A percentile compares a stretch with the other conserved stretches of the same genome.
Conservation (phyloP, 2,329 filamentous ascomycete species). For the Fusarium subglutinans region DNA sequence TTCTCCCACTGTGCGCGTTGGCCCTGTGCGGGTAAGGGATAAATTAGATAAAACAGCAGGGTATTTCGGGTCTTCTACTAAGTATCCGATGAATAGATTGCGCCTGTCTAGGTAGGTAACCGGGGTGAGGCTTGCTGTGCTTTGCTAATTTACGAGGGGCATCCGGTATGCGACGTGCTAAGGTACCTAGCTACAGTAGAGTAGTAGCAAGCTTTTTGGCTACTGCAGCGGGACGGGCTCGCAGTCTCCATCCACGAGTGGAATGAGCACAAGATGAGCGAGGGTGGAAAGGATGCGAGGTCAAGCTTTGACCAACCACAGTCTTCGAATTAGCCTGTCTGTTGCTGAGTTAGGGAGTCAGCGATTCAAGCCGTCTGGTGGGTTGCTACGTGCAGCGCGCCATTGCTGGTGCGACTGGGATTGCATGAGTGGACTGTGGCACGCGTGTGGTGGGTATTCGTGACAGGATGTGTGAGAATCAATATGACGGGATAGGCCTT, state of each 20-base stretch:
- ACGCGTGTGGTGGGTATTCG: conserved; percentile 29
- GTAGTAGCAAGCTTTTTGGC: conserved; percentile 23
- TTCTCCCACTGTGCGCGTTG: conserved; percentile 16
- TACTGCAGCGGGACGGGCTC: conserved; percentile 23
- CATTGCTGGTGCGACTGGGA: conserved; percentile 39
- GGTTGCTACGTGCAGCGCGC: conserved; percentile 34
- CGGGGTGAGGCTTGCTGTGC: conserved; percentile 10
- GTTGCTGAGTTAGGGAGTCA: conserved; percentile 44
- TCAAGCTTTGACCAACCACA: conserved; percentile 36
- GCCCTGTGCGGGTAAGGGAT: conserved; percentile 9
- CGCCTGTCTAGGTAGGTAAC: neutral
- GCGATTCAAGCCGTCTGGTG: conserved; percentile 37
- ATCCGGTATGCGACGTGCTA: conserved; percentile 16
- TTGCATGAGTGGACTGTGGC: conserved; percentile 36
- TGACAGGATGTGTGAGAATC: conserved; percentile 28
- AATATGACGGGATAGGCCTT: neutral
- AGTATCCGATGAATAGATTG: neutral
- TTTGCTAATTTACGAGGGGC: conserved; percentile 14
- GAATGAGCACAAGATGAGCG: conserved; percentile 37
- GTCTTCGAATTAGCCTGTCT: conserved; percentile 32
- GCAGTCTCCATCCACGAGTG: conserved; percentile 35
- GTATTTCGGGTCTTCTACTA: conserved; percentile 2
- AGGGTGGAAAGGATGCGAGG: conserved; percentile 35
- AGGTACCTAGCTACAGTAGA: conserved; percentile 2
- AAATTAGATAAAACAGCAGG: conserved; percentile 9